Base-by-base conservation (phyloP, 352 stramenopile species). In the Phytophthora quininea region DNA sequence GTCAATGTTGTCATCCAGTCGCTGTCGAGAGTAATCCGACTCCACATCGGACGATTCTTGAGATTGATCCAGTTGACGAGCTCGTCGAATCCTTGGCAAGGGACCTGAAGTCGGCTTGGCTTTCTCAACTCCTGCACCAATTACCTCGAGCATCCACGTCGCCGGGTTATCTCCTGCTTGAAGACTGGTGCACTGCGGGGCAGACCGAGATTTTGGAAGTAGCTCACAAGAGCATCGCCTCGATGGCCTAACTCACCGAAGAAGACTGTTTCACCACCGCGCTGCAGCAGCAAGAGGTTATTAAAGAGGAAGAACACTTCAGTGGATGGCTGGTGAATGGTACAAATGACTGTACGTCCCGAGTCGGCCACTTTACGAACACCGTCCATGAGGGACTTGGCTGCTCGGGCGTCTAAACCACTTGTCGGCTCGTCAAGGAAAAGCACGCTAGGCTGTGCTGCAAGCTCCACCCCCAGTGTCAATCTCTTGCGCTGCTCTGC, bases 101-200 rank as follows among this genome's bases (percentile, higher is more conserved):
- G 48, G n/a, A 11, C 47, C 49, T 4, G 60, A 48, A 50, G 60
- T 64, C 1, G 32, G 31, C 14, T 69, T 70, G 54, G 33, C 37
- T 48, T 73, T 76, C 62, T 73, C 69, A n/a, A 82, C 64, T 43
- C 74, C 82, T 49, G 84, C 79, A 43, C 76, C 76, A 54, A 89
- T 85, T 8, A 77, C 74, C 42, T 90, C 77, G 5, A 97, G 72
- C 80, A 97, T 96, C 89, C 89, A 97, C 5, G 91, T 93, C 9
- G 89, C 87, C 27, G 91, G 88, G 38, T 97, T 97, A 59, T 92
- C 80, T 43, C 83, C 84, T 54, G 60, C 15, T 79, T 77, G 54
- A 97, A 92, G 9, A 31, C 51, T 5, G 70, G 47, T 3, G 69
- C 62, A 51, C 51, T 56, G 40, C 55, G 56, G n/a, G 62, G 62